These are phyloP conservation scores for Phytophthora citricola DNA, from an alignment of 352 stramenopile genomes.

Conservation along the genomic window DNA sequence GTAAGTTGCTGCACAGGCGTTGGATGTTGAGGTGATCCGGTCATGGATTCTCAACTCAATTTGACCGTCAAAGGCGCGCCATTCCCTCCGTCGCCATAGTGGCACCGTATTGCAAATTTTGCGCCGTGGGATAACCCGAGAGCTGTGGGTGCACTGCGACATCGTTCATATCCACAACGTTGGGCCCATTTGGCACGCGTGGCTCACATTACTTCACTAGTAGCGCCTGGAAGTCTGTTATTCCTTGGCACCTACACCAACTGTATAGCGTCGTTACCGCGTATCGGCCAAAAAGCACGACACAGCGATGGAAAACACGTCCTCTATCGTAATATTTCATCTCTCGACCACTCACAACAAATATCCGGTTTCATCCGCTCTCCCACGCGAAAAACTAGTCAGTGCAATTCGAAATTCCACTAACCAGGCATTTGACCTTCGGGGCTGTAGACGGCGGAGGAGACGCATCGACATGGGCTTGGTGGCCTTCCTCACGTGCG, in stretches of 20 bases:
- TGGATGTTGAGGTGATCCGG: slow-evolving; percentile 1
- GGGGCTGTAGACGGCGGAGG: background rate
- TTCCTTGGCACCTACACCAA: slow-evolving; percentile 11
- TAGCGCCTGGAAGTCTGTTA: background rate
- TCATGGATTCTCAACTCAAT: background rate
- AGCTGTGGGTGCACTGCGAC: slow-evolving; percentile 1
- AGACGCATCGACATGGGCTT: slow-evolving; percentile 27
- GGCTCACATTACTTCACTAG: slow-evolving; percentile 5
- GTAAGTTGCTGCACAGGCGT: background rate
- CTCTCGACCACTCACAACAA: slow-evolving; percentile 4
- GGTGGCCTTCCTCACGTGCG: slow-evolving; percentile 44
- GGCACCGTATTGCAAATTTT: background rate
- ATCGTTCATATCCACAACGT: background rate
- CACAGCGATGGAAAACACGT: too few relatives aligned
- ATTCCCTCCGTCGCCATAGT: background rate
- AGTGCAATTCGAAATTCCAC: slow-evolving; percentile 33
- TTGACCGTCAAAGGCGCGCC: background rate
- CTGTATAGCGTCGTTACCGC: slow-evolving; percentile 5
- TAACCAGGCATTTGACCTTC: slow-evolving; percentile 25
- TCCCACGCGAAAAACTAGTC: slow-evolving; percentile 34
- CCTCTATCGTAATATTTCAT: slow-evolving; percentile 7
- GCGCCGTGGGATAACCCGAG: background rate
- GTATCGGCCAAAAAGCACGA: slow-evolving; percentile 1
- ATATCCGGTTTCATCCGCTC: slow-evolving; percentile 14
- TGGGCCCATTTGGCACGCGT: slow-evolving; percentile 5